Percentiles rank a stretch among this genome's conserved stretches.
Evolutionary conservation across 2,329 filamentous ascomycete species (phyloP).

Genomic region (Metarhizium rileyi): DNA sequence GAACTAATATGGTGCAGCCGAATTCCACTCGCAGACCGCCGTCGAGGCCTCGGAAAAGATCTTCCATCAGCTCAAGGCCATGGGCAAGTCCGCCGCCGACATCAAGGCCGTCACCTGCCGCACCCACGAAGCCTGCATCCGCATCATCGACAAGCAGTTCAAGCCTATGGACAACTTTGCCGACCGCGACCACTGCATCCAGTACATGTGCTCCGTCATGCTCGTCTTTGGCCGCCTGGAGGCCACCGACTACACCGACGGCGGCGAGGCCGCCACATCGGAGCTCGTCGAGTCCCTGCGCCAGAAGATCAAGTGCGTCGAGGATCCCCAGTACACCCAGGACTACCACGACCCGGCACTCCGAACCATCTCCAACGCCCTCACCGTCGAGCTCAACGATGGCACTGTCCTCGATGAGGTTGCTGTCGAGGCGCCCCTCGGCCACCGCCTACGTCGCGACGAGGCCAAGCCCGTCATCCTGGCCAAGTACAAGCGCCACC

Average conservation of each 20-base stretch:
- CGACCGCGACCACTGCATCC: constrained; percentile 98
- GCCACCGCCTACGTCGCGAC: constrained; percentile 81
- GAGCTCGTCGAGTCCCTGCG: constrained; percentile 83
- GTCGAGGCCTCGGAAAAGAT: constrained; percentile 90
- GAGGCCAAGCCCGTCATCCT: constrained; percentile 98
- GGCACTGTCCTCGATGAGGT: constrained; percentile 86
- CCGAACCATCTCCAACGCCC: constrained; percentile 93
- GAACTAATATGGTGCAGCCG: constrained; percentile 38
- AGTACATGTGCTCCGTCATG: constrained; percentile 98
- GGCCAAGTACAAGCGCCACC: constrained; percentile 88
- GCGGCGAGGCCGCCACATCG: constrained; percentile 82
- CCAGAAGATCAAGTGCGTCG: constrained; percentile 89
- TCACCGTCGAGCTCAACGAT: constrained; percentile 91
- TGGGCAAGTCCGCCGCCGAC: constrained; percentile 86
- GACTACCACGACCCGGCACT: constrained; percentile 93
- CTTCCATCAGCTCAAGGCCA: constrained; percentile 67
- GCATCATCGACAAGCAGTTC: constrained; percentile 99
- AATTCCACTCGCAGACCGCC: constrained; percentile 98
- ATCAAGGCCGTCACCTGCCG: constrained; percentile 91
- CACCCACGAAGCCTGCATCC: constrained; percentile 95
- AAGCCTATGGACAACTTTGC: constrained; percentile 99
- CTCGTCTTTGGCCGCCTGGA: constrained; percentile 89
- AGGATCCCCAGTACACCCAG: constrained; percentile 86
- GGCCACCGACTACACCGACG: constrained; percentile 88
- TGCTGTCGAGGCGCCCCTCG: constrained; percentile 86